Evolutionary conservation across 2,329 filamentous ascomycete genomes (phyloP).

Genomic region (Cadophora sp.): DNA sequence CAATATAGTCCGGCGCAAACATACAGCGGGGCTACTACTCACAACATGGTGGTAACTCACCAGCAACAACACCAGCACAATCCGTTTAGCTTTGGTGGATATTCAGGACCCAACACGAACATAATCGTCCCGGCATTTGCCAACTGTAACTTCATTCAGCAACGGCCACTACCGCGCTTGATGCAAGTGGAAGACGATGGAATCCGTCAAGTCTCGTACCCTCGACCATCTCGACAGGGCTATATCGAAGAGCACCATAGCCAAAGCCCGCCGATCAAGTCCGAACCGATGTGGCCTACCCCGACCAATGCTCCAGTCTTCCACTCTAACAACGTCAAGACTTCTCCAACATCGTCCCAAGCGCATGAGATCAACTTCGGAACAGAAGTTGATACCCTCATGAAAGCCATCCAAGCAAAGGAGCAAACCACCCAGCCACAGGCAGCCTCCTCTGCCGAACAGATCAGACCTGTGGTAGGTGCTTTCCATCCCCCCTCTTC

Average conservation of each 20-base stretch:
- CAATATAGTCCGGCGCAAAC: slow-evolving; percentile 55
- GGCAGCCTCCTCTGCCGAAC: slow-evolving; percentile 36
- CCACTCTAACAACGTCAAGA: slow-evolving; percentile 28
- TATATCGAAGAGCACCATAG: slow-evolving; percentile 44
- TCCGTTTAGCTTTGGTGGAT: slow-evolving; percentile 51
- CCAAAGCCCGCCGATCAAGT: slow-evolving; percentile 48
- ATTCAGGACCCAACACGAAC: slow-evolving; percentile 43
- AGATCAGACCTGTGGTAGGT: slow-evolving; percentile 40
- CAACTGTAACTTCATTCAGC: slow-evolving; percentile 41
- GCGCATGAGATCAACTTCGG: slow-evolving; percentile 65
- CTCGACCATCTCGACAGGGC: slow-evolving; percentile 45
- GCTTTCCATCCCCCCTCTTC: slow-evolving; percentile 46
- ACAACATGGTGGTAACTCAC: slow-evolving; percentile 51
- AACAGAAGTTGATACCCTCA: slow-evolving; percentile 86
- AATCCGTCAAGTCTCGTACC: slow-evolving; percentile 40
- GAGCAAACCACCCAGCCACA: slow-evolving; percentile 49
- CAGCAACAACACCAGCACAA: slow-evolving; percentile 46
- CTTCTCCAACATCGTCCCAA: slow-evolving; percentile 19
- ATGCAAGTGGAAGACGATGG: slow-evolving; percentile 33
- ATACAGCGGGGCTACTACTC: slow-evolving; percentile 54
- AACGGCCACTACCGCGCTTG: slow-evolving; percentile 44
- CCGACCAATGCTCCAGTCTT: slow-evolving; percentile 33
- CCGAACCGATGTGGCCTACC: slow-evolving; percentile 42
- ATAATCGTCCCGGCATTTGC: slow-evolving; percentile 40
- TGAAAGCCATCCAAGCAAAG: slow-evolving; percentile 85